Percentiles rank a stretch among this genome's conserved stretches.
phyloP scores from a whole-genome alignment of 129 eudicot genomes.

The Flaveria linearis region DNA sequence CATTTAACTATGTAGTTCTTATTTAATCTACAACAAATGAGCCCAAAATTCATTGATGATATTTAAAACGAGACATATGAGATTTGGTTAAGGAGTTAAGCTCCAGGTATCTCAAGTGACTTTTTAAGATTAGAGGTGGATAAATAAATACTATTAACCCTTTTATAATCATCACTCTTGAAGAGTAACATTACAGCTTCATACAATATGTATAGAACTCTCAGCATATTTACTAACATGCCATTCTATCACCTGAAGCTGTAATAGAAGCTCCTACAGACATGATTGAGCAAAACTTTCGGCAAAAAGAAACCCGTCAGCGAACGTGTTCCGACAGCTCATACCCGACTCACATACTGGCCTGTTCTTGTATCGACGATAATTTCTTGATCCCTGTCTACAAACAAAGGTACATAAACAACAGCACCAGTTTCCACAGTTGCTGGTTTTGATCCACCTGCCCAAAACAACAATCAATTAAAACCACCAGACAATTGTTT shows the following conservation, averaged over 20 bases:
- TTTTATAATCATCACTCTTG: background rate
- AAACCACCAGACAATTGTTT: background rate
- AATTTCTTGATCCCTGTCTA: conserved; percentile 61
- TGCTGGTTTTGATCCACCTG: conserved; percentile 91
- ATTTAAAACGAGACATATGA: too few relatives aligned
- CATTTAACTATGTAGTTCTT: too few relatives aligned
- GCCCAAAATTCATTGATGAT: too few relatives aligned
- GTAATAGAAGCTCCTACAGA: conserved; percentile 14
- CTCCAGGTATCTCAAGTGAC: background rate
- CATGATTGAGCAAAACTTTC: conserved; percentile 19
- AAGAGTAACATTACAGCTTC: conserved; percentile 12
- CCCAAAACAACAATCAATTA: conserved; percentile 12
- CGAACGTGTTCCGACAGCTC: conserved; percentile 1
- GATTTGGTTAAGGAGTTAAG: background rate
- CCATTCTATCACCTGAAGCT: conserved; percentile 2
- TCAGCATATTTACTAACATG: conserved; percentile 4
- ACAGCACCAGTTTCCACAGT: conserved; percentile 88
- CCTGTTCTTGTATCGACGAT: conserved; percentile 88
- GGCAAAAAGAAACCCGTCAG: background rate
- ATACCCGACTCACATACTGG: conserved; percentile 78
- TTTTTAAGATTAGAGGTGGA: background rate
- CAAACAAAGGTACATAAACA: conserved; percentile 83
- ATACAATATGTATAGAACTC: background rate
- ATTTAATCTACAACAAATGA: too few relatives aligned
- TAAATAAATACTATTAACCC: background rate